Percentiles rank a stretch among this genome's conserved stretches.
Conservation (phyloP, 2,329 filamentous ascomycete genomes). For the Ceratocystis diversiconidia region DNA sequence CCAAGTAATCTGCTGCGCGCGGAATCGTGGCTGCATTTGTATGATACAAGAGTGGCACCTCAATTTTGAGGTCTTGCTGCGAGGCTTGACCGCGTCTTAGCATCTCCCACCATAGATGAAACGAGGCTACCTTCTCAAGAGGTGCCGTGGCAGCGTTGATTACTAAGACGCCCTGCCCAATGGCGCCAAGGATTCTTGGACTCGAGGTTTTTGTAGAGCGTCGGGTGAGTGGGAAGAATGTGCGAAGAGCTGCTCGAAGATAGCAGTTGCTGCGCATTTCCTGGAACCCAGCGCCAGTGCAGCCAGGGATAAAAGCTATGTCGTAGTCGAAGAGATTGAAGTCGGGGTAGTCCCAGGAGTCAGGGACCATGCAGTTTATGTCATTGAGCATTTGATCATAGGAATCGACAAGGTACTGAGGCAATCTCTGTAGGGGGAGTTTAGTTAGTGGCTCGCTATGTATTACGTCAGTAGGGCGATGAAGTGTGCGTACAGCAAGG, state of each 20-base stretch:
- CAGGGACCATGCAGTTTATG: slow-evolving; percentile 10
- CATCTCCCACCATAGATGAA: slow-evolving; percentile 16
- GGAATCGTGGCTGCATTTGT: slow-evolving; percentile 11
- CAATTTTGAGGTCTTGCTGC: slow-evolving; percentile 7
- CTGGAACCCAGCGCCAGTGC: slow-evolving; percentile 10
- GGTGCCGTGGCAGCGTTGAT: slow-evolving; percentile 9
- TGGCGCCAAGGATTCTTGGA: slow-evolving; percentile 10
- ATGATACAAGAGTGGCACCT: slow-evolving; percentile 14
- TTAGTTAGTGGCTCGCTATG: background rate
- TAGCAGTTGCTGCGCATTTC: slow-evolving; percentile 12
- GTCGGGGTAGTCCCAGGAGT: slow-evolving; percentile 6
- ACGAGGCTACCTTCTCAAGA: slow-evolving; percentile 9
- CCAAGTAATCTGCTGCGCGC: slow-evolving; percentile 2
- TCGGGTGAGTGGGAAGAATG: slow-evolving; percentile 12
- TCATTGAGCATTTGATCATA: slow-evolving; percentile 12
- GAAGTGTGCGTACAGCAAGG: slow-evolving; percentile 7
- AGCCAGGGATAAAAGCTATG: slow-evolving; percentile 12
- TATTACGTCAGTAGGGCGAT: background rate
- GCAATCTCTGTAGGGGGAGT: slow-evolving; percentile 7
- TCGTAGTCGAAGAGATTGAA: slow-evolving; percentile 13
- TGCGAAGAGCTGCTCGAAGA: slow-evolving; percentile 1
- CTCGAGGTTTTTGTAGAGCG: slow-evolving; percentile 5
- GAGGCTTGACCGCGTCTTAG: slow-evolving; percentile 12
- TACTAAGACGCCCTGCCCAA: slow-evolving; percentile 15
- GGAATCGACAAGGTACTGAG: slow-evolving; percentile 10